Base-by-base conservation (phyloP, 2,329 filamentous ascomycete genomes). In the Cordyceps farinosa region DNA sequence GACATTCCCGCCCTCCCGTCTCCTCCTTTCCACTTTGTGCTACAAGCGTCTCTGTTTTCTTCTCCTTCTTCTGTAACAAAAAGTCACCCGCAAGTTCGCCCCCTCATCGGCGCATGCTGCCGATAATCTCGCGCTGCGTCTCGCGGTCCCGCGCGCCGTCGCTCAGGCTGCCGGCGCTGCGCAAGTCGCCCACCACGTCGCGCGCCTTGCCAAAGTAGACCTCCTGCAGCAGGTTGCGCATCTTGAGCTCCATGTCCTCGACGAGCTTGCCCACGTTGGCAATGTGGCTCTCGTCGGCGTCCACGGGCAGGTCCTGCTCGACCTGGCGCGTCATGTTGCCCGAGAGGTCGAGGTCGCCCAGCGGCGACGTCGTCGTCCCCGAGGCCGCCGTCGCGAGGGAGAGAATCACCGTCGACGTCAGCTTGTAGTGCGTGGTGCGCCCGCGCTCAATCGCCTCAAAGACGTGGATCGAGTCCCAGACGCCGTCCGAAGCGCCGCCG, bases 181-280 rank as follows among this genome's bases (percentile, higher is more conserved):
- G 85, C 77, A 99, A 79, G 76, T 99, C 94, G 62, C 94, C 95
- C 3, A 99, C 94, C 3, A 99, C 92, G 77, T 99, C 95, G 84
- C 96, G 97, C 62, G 95, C 94, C 83, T 99, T 99, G 74, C 95
- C 95, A 78, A 99, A 99, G 80, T 99, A 99, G 56, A 99, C 95
- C 79, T 99, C 95, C 82, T 99, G 94, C 75, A 99, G 81, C 77
- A 98, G 77, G 77, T 99, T 99, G 68, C 95, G 87, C 95, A 99
- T 98, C 84, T 97, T 97, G 75, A 97, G 87, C 80, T 99, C 95
- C 95, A 99, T 98, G 77, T 99, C 95, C 82, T 99, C 95, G 59
- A 99, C 93, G 73, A 99, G 83, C 67, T 89, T 85, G 64, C 95
- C 95, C 65, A 98, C 91, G 77, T 99, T 99, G 70, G 90, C 91